These are phyloP conservation scores for Sugiyamaella lignohabitans DNA, from an alignment of 805 yeast species.

Conservation along the genomic window DNA sequence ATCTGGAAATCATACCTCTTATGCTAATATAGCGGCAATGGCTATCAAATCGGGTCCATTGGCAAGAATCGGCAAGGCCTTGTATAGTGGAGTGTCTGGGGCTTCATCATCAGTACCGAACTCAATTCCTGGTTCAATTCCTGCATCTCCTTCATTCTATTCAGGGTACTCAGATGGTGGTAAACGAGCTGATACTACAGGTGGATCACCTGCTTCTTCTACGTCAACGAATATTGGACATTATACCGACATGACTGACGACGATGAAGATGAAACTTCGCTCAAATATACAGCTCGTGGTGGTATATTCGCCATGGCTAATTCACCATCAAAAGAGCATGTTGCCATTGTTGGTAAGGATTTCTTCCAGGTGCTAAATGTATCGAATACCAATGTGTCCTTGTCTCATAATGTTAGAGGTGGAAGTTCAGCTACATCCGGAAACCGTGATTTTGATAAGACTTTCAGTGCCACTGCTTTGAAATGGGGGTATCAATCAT, in stretches of 20 bases:
- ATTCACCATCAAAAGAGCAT: constrained; percentile 19
- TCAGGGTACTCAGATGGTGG: background rate
- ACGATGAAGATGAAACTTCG: background rate
- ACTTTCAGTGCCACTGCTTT: constrained; percentile 28
- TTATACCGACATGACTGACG: background rate
- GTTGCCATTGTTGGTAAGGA: constrained; percentile 30
- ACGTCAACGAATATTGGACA: background rate
- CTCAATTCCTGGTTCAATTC: background rate
- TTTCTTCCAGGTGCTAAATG: constrained; percentile 3
- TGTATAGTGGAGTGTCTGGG: background rate
- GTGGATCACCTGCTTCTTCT: background rate
- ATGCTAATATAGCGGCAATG: background rate
- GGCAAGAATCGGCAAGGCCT: background rate
- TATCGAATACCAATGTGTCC: background rate
- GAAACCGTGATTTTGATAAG: constrained; percentile 21
- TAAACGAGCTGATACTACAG: background rate
- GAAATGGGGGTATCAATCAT: constrained; percentile 30
- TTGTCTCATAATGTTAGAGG: constrained; percentile 7
- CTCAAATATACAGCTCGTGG: constrained; percentile 14
- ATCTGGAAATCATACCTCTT: background rate
- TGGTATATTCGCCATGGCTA: constrained; percentile 28
- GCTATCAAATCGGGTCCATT: background rate
- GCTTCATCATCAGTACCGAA: background rate
- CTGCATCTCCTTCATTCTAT: background rate
- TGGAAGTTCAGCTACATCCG: no score